Percentiles rank a stretch among this genome's conserved stretches.
Evolutionary conservation across 371 early-diverging fungal species (phyloP).

Genomic region (Rhizomucor miehei): DNA sequence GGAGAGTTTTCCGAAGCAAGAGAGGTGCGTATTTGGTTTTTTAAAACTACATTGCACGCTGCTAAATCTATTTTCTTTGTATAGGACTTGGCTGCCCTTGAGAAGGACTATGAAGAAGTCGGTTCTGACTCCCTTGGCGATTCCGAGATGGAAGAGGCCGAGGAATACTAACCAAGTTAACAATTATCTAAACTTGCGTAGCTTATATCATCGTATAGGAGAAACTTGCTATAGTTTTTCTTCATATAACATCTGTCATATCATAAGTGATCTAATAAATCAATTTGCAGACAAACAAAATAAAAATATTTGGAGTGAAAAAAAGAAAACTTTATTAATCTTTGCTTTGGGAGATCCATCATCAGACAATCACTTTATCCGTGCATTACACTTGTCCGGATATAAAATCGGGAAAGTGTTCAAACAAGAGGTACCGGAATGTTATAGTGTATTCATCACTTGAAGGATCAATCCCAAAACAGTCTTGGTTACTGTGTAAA

Average conservation of each 20-base stretch:
- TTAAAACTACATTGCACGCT: background rate
- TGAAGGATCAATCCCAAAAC: background rate
- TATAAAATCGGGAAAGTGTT: conserved; percentile 11
- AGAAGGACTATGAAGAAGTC: conserved; percentile 97
- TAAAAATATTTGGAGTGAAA: conserved; percentile 71
- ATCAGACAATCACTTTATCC: conserved; percentile 3
- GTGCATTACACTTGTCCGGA: conserved; percentile 15
- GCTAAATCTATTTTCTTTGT: background rate
- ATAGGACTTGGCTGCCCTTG: conserved; percentile 95
- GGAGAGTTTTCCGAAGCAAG: conserved; percentile 82
- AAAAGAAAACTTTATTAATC: background rate
- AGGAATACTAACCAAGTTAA: conserved; percentile 24
- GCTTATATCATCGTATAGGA: too few species aligned
- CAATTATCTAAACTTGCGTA: too few species aligned
- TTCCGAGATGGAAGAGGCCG: conserved; percentile 44
- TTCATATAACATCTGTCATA: too few species aligned
- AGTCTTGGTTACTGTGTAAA: background rate
- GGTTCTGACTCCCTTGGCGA: conserved; percentile 71
- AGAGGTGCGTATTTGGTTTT: background rate
- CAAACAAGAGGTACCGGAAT: conserved; percentile 24
- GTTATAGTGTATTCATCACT: conserved; percentile 14
- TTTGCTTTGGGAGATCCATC: background rate
- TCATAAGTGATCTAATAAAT: too few species aligned
- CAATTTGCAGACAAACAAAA: conserved; percentile 94
- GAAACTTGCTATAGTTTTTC: too few species aligned